Percentiles rank a stretch among this genome's conserved stretches.
Evolutionary conservation across 2,329 filamentous ascomycete species (phyloP).

Genomic region (Orbilia quercus): DNA sequence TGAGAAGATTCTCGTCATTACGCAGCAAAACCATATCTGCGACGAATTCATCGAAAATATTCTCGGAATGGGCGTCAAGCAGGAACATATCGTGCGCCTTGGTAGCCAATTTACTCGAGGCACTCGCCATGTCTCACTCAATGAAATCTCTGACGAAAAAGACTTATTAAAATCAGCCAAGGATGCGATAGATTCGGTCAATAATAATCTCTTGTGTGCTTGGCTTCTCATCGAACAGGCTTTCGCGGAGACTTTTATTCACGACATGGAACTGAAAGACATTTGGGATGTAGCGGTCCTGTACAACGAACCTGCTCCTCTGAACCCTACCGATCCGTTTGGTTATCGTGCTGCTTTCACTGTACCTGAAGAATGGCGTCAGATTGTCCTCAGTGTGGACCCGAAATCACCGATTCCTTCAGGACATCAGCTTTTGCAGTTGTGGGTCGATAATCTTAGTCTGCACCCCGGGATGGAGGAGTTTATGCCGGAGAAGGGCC

Average conservation of each 20-base stretch:
- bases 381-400: constrained; percentile 57
- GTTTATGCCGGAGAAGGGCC: constrained; percentile 53
- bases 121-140: constrained; percentile 60
- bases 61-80: constrained; percentile 69
- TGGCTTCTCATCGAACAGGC: constrained; percentile 27
- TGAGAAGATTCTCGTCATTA: constrained; percentile 72
- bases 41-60: constrained; percentile 76
- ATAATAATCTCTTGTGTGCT: constrained; percentile 7
- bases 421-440: constrained; percentile 63
- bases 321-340: constrained; percentile 52
- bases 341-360: constrained; percentile 42
- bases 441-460: constrained; percentile 67
- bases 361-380: constrained; percentile 7
- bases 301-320: constrained; percentile 67
- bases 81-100: constrained; percentile 70
- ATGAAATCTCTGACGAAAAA: constrained; percentile 33
- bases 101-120: constrained; percentile 71
- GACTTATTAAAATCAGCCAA: constrained; percentile 27
- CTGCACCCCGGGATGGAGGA: constrained; percentile 64
- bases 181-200: constrained; percentile 6
- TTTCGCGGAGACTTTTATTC: constrained; percentile 63
- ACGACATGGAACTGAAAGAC: constrained; percentile 69
- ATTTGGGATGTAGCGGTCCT: constrained; percentile 68
- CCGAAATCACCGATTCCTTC: constrained; percentile 67
- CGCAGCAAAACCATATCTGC: constrained; percentile 76